Evolutionary conservation across 2,329 filamentous ascomycete genomes (phyloP).

Genomic region (Aspergillus sp.): DNA sequence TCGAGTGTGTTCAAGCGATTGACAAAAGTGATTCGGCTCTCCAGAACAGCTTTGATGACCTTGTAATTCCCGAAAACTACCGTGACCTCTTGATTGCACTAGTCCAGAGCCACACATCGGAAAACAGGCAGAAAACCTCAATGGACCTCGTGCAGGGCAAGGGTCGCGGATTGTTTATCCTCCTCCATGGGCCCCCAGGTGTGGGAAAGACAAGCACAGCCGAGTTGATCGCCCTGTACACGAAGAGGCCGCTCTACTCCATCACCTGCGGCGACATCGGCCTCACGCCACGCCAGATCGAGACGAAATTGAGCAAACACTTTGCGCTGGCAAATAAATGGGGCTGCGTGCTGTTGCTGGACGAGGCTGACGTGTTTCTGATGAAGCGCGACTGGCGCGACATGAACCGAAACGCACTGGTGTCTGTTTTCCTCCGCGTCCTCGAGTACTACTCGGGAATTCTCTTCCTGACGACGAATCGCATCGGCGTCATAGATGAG

Average conservation of each 20-base stretch:
- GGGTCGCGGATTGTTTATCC: conserved; percentile 56
- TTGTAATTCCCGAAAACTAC: neutral
- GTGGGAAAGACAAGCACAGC: conserved; percentile 60
- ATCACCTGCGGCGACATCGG: conserved; percentile 57
- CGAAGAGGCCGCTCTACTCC: conserved; percentile 55
- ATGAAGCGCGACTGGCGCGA: conserved; percentile 44
- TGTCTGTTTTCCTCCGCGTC: conserved; percentile 42
- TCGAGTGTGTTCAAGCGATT: neutral
- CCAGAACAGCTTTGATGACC: neutral
- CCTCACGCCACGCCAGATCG: conserved; percentile 47
- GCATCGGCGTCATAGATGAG: conserved; percentile 48
- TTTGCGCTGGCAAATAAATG: conserved; percentile 55
- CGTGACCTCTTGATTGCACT: neutral
- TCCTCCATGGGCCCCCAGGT: conserved; percentile 57
- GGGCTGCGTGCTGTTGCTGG: conserved; percentile 58
- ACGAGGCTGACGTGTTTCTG: conserved; percentile 49
- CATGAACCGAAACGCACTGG: conserved; percentile 52
- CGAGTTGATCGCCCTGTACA: conserved; percentile 56
- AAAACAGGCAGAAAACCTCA: neutral
- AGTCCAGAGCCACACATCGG: neutral
- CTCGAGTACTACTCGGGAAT: conserved; percentile 31
- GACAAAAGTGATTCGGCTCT: neutral
- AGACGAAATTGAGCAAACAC: conserved; percentile 51
- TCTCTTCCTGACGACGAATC: conserved; percentile 53
- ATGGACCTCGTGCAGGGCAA: conserved; percentile 57